These are phyloP conservation scores for Trametes gibbosa DNA, from an alignment of 768 basidiomycete species.

Conservation along the genomic window DNA sequence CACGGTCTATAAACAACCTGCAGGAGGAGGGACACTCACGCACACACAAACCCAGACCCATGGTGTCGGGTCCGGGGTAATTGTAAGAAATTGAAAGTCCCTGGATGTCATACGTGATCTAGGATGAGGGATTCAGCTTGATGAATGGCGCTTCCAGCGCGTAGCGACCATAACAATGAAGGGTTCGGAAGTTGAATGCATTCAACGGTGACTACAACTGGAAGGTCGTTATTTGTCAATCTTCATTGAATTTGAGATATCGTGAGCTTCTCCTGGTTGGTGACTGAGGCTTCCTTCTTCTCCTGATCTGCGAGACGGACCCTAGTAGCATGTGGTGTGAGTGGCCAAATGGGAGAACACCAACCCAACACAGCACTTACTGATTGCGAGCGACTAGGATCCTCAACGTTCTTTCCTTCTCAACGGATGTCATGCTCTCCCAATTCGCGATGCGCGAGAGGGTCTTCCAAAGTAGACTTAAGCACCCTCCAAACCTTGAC, in stretches of 20 bases:
- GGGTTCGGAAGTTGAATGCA: too few relatives aligned
- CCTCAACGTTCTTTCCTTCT: constrained; percentile 55
- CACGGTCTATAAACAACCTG: too few relatives aligned
- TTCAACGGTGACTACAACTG: too few relatives aligned
- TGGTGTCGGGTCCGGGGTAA: too few relatives aligned
- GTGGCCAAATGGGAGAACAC: neutral
- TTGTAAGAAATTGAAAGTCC: too few relatives aligned
- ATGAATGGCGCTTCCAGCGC: too few relatives aligned
- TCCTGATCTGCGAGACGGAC: constrained; percentile 21
- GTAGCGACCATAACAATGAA: too few relatives aligned
- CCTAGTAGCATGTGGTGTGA: neutral
- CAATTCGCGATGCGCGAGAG: constrained; percentile 66
- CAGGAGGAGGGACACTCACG: too few relatives aligned
- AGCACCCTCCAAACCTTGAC: neutral
- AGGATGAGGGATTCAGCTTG: too few relatives aligned
- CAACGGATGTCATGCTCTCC: constrained; percentile 52
- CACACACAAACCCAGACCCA: too few relatives aligned
- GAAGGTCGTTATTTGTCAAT: neutral
- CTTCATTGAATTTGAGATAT: constrained; percentile 29
- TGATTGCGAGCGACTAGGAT: constrained; percentile 51
- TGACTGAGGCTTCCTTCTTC: neutral
- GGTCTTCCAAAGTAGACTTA: constrained; percentile 39
- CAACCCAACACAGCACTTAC: constrained; percentile 20
- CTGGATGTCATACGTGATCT: too few relatives aligned
- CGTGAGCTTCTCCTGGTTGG: neutral